Percentiles rank a stretch among this genome's conserved stretches.
These are phyloP conservation scores for Aurifilum marmelostoma DNA, from an alignment of 2,329 filamentous ascomycete genomes.

Conservation along the genomic window DNA sequence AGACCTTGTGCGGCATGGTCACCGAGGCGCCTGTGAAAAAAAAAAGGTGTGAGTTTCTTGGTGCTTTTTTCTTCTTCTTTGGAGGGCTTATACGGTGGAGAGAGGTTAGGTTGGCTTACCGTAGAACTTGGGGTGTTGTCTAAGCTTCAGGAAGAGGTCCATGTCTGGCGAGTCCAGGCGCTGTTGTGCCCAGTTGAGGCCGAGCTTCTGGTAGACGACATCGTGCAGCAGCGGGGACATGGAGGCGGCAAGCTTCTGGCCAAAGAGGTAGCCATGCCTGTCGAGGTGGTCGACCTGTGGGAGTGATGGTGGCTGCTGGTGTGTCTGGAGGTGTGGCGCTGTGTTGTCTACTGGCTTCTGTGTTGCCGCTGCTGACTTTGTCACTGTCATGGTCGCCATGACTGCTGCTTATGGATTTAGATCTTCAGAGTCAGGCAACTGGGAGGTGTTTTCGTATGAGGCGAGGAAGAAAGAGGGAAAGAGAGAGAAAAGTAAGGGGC, in stretches of 20 bases:
- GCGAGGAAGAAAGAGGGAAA: not conserved
- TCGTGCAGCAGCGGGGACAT: slow-evolving; percentile 59
- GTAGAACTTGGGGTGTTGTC: slow-evolving; percentile 63
- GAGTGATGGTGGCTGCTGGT: not conserved
- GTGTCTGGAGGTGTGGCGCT: slow-evolving; percentile 19
- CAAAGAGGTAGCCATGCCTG: slow-evolving; percentile 59
- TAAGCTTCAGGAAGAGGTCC: slow-evolving; percentile 52
- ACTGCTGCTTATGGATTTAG: not conserved
- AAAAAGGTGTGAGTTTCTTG: slow-evolving; percentile 6
- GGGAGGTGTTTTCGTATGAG: not conserved
- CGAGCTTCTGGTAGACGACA: slow-evolving; percentile 55
- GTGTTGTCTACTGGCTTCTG: not conserved
- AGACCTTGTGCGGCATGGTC: slow-evolving; percentile 84
- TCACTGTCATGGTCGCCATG: slow-evolving; percentile 26
- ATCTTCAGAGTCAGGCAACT: not conserved
- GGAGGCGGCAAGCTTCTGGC: slow-evolving; percentile 58
- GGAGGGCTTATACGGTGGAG: too few relatives aligned
- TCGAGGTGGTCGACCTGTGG: slow-evolving; percentile 39
- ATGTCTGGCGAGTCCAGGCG: slow-evolving; percentile 58
- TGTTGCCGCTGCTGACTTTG: slow-evolving; percentile 12
- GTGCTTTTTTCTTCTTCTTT: not conserved
- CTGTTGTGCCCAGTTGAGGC: slow-evolving; percentile 55
- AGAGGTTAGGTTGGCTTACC: slow-evolving; percentile 47
- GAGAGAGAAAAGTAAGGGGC: not conserved
- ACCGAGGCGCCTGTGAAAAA: slow-evolving; percentile 67